A percentile compares a stretch with the other conserved stretches of the same genome.
Evolutionary conservation across 2,329 filamentous ascomycete species (phyloP).

Genomic region (Aspergillus neoniger): DNA sequence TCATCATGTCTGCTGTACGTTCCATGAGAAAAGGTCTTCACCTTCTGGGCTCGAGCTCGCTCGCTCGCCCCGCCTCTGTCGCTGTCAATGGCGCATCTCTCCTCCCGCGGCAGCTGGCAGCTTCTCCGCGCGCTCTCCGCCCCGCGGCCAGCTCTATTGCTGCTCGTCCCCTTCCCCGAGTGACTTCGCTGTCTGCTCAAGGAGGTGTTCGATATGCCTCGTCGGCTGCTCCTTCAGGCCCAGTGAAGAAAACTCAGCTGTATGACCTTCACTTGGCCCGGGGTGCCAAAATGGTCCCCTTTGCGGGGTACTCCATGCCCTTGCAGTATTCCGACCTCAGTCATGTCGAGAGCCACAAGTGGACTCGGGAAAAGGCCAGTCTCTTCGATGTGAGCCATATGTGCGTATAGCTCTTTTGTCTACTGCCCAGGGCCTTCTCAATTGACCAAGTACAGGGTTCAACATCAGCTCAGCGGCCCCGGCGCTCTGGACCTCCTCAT

Average conservation of each 20-base stretch:
- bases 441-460: constrained; percentile 54
- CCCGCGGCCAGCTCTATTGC: constrained; percentile 13
- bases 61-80: constrained; percentile 28
- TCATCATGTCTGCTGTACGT: constrained; percentile 33
- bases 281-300: constrained; percentile 94
- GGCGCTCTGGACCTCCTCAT: constrained; percentile 80
- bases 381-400: constrained; percentile 97
- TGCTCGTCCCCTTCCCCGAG: constrained; percentile 12
- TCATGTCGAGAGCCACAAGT: constrained; percentile 82
- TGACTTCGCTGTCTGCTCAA: constrained; percentile 15
- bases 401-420: constrained; percentile 53
- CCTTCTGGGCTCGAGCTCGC: constrained; percentile 31
- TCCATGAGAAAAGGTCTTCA: constrained; percentile 33
- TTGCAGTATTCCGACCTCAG: constrained; percentile 79
- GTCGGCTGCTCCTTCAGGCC: constrained; percentile 22
- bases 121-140: constrained; percentile 31
- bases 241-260: constrained; percentile 62
- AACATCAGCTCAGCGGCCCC: constrained; percentile 80
- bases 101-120: constrained; percentile 30
- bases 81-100: constrained; percentile 35
- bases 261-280: constrained; percentile 76
- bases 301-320: constrained; percentile 90
- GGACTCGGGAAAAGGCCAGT: constrained; percentile 83
- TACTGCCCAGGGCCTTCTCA: background rate
- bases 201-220: constrained; percentile 37